Percentiles rank a stretch among this genome's conserved stretches.
Evolutionary conservation across 345 rosid species (phyloP).

Genomic region (Luvunga scandens): DNA sequence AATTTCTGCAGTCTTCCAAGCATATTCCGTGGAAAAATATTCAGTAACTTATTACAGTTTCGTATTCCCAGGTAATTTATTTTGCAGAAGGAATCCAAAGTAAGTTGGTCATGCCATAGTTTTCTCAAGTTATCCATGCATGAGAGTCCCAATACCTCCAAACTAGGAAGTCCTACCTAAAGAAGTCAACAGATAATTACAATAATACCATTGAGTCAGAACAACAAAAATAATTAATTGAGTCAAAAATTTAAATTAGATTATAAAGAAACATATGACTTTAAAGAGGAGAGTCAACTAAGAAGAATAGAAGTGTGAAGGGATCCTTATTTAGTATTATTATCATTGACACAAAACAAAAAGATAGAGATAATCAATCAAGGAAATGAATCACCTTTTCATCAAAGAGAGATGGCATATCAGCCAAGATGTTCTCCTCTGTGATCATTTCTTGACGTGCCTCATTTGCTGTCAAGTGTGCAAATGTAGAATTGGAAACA

Average conservation of each 20-base stretch:
- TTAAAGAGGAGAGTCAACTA: too few species aligned
- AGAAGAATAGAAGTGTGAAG: too few species aligned
- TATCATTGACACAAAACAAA: too few species aligned
- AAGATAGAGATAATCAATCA: too few species aligned
- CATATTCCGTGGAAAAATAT: neutral
- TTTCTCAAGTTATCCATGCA: neutral
- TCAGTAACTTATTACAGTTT: neutral
- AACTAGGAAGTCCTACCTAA: neutral
- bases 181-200: neutral
- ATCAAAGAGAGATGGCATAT: neutral
- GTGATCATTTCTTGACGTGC: neutral
- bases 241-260: too few species aligned
- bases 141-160: neutral
- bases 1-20: neutral
- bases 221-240: too few species aligned
- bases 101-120: neutral
- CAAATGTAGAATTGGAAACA: too few species aligned
- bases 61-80: neutral
- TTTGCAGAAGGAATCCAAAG: neutral
- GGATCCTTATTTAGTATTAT: too few species aligned
- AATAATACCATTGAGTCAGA: too few species aligned
- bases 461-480: too few species aligned
- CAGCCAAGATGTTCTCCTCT: neutral
- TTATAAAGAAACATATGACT: too few species aligned
- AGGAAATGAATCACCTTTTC: neutral